Percentiles rank a stretch among this genome's conserved stretches.
These are phyloP conservation scores for Lyophyllum atratum DNA, from an alignment of 768 basidiomycete species.

Conservation along the genomic window DNA sequence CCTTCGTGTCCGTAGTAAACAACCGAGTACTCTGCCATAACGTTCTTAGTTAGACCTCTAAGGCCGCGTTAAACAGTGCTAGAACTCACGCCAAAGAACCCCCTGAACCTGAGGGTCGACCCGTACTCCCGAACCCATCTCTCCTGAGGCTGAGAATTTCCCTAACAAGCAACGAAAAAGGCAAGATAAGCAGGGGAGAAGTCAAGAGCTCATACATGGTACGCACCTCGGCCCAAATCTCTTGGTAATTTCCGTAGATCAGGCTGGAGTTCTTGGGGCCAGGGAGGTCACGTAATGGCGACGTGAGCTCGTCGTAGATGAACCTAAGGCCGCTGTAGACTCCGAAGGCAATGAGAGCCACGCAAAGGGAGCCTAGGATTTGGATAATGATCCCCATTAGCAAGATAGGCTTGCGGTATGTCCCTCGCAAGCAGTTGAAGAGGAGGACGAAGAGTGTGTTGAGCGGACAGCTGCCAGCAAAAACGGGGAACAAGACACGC, in stretches of 20 bases:
- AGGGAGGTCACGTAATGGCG: constrained; percentile 48
- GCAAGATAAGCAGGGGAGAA: neutral
- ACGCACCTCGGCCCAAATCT: constrained; percentile 7
- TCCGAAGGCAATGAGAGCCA: constrained; percentile 25
- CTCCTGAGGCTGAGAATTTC: constrained; percentile 26
- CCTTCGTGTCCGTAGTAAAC: constrained; percentile 34
- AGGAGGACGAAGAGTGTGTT: too few relatives aligned
- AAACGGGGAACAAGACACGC: too few relatives aligned
- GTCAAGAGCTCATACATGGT: neutral
- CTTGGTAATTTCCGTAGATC: constrained; percentile 49
- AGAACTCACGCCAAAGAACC: constrained; percentile 44
- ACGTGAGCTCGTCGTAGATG: constrained; percentile 34
- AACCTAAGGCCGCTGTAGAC: constrained; percentile 33
- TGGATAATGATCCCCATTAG: neutral
- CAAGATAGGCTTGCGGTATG: neutral
- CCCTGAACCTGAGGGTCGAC: constrained; percentile 12
- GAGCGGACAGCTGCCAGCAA: too few relatives aligned
- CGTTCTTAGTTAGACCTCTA: neutral
- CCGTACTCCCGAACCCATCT: constrained; percentile 16
- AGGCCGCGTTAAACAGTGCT: constrained; percentile 46
- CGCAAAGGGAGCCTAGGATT: constrained; percentile 20
- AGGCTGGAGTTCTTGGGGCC: constrained; percentile 49
- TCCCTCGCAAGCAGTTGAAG: too few relatives aligned
- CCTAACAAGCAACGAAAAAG: constrained; percentile 21
- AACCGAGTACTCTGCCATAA: constrained; percentile 6